Evolutionary conservation across 208 protist species (phyloP).

Genomic region (Leishmania arabica): DNA sequence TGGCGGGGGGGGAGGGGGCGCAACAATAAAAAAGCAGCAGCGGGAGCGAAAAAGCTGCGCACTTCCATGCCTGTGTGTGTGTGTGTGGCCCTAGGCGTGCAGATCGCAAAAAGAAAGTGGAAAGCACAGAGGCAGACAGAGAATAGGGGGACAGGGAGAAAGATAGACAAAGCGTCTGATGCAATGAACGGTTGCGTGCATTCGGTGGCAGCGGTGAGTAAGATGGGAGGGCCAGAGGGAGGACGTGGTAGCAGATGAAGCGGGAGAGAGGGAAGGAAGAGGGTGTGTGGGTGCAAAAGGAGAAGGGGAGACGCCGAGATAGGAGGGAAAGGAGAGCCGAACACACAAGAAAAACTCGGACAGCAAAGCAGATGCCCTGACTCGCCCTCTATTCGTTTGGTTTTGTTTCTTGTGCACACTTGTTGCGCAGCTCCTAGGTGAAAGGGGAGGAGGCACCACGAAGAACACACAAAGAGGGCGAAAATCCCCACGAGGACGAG

Average conservation of each 20-base stretch:
- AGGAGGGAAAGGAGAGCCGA: not conserved
- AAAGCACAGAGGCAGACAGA: not conserved
- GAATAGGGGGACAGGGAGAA: not conserved
- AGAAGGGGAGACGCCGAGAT: not conserved
- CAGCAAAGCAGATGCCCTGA: not conserved
- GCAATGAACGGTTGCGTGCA: not conserved
- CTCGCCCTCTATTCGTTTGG: not conserved
- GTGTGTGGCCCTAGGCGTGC: not conserved
- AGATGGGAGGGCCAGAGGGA: not conserved
- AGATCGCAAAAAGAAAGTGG: not conserved
- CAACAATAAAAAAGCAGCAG: slow-evolving; percentile 1
- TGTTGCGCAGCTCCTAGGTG: not conserved
- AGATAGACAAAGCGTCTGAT: not conserved
- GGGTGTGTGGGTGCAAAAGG: too few relatives aligned
- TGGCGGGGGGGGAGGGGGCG: not conserved
- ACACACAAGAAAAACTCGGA: too few relatives aligned
- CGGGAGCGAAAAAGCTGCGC: not conserved
- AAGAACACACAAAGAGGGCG: not conserved
- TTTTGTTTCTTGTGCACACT: not conserved
- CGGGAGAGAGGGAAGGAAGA: too few relatives aligned
- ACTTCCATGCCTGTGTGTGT: not conserved
- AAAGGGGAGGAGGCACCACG: not conserved
- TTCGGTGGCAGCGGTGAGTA: not conserved
- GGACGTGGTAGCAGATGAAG: not conserved
- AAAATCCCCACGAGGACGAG: not conserved